Percentiles rank a stretch among this genome's conserved stretches.
These are phyloP conservation scores for Tetracentron sinense DNA, from an alignment of 164 flowering plant genomes.

Conservation along the genomic window DNA sequence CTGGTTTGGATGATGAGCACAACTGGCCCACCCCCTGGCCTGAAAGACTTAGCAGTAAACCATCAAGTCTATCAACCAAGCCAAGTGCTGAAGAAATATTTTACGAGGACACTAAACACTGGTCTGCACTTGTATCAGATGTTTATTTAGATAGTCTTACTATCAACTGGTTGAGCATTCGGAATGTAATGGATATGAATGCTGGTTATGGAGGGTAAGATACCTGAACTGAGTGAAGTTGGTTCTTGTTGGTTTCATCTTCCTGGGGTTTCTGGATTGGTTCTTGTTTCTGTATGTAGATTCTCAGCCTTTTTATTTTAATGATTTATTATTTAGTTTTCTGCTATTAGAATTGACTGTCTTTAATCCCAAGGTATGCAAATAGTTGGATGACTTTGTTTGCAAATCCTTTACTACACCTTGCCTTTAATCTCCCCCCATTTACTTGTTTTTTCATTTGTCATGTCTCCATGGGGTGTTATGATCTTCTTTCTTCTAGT, in stretches of 20 bases:
- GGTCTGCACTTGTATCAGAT: constrained; percentile 63
- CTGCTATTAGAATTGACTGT: not conserved
- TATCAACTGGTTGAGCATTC: constrained; percentile 67
- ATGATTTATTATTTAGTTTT: not conserved
- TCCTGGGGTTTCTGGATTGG: not conserved
- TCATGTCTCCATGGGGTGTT: too few species aligned
- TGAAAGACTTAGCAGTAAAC: constrained; percentile 61
- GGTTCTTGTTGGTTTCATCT: not conserved
- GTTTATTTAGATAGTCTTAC: constrained; percentile 54
- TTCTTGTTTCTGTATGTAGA: not conserved
- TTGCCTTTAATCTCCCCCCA: not conserved
- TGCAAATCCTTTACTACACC: not conserved
- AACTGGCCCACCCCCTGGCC: constrained; percentile 89
- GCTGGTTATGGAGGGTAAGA: constrained; percentile 95
- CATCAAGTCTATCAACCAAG: constrained; percentile 47
- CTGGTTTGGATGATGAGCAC: constrained; percentile 17
- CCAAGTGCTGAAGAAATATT: constrained; percentile 39
- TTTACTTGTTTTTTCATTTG: not conserved
- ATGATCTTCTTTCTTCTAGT: too few species aligned
- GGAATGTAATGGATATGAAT: constrained; percentile 98
- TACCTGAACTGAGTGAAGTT: not conserved
- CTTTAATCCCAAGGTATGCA: too few species aligned
- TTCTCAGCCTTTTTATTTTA: not conserved
- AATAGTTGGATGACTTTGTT: not conserved
- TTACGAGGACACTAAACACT: constrained; percentile 53